Conservation (phyloP, 2,329 filamentous ascomycete genomes). For the Aspergillus aculeatus region DNA sequence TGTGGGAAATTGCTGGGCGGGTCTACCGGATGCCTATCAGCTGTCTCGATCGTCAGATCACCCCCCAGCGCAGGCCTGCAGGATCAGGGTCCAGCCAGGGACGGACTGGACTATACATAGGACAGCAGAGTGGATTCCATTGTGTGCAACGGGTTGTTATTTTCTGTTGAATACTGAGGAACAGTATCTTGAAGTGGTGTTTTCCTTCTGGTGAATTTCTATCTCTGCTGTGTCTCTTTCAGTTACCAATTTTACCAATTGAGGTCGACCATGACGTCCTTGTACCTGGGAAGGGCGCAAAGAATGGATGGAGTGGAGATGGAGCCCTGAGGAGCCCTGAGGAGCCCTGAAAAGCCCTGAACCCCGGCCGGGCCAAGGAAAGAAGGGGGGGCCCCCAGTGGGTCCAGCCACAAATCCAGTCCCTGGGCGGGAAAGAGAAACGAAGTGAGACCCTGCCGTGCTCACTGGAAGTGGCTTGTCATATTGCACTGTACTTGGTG, state of each 20-base stretch:
- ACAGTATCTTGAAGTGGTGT: no score
- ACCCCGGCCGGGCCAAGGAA: background rate
- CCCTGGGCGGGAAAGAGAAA: background rate
- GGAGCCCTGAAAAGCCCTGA: background rate
- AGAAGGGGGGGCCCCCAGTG: background rate
- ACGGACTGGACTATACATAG: background rate
- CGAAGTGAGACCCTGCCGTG: background rate
- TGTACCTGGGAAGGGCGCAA: background rate
- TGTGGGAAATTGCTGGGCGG: constrained; percentile 3
- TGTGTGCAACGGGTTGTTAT: no score
- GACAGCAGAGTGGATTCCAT: no score
- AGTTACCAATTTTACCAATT: no score
- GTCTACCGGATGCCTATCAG: background rate
- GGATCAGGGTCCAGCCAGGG: background rate
- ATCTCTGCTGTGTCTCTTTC: no score
- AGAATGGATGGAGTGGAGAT: background rate
- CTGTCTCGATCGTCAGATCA: constrained; percentile 4
- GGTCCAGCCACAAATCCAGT: background rate
- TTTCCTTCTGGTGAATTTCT: no score
- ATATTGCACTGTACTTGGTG: no score
- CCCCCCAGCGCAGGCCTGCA: background rate
- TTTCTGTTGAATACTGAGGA: no score
- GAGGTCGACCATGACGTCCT: no score
- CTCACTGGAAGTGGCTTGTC: no score
- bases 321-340: background rate